Base-by-base conservation (phyloP, 306 rosid genomes). In the Corylus americana region DNA sequence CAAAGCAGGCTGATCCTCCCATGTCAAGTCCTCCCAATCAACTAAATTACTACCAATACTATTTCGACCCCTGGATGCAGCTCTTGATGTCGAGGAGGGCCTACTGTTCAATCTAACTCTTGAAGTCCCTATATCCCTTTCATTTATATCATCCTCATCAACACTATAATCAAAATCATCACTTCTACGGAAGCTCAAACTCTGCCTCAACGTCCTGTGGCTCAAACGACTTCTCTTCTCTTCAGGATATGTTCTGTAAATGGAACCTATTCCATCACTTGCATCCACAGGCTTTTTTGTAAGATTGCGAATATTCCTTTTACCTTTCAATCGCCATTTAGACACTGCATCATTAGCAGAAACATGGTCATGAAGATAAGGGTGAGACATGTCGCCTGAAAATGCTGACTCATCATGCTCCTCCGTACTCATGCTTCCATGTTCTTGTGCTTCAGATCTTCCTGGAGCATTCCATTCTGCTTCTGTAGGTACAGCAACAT, bases 241-340 rank as follows among this genome's bases (percentile, higher is more conserved):
- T 80, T 88, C 93, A 71, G 85, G 82, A 79, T 89, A 85, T 8
- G 85, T 86, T 82, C 97, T 92, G 79, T 83, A 83, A 7, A 77
- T 12, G 44, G 79, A 77, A 81, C 81, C 83, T 83, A 79, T 81
- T 35, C 87, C 87, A 66, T 84, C 89, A 74, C 81, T 35, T 80
- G 87, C 61, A 77, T 78, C 96, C 55, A 35, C 79, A 66, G 89
- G 78, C 79, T 89, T 89, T 79, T 87, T 96, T 10, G 83, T 71
- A 80, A 96, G 90, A 86, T 84, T 91, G 29, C 97, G 94, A 31
- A 63, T 89, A 73, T 96, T 96, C 90, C 98, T 88, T 83, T 96
- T 96, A 75, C 98, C 98, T 86, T 96, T 93, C 81, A 90, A 71
- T 78, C 90, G 90, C 99, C 99, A 96, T 86, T 96, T 93, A 78